These are phyloP conservation scores for Afroboletus lepidellus DNA, from an alignment of 1,284 basidiomycete genomes.

Conservation along the genomic window DNA sequence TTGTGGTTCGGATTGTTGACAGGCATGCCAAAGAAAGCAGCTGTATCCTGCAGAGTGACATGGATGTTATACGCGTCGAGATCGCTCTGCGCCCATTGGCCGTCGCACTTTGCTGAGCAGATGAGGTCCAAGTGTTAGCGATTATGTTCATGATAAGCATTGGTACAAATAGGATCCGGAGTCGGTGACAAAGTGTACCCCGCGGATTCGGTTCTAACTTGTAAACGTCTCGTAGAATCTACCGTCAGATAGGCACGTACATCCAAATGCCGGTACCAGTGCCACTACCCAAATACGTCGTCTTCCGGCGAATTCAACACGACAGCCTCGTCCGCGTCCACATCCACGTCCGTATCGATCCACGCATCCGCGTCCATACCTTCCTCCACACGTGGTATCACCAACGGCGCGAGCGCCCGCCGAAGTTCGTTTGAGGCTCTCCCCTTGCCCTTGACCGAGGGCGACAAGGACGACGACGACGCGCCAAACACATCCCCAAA, in stretches of 20 bases:
- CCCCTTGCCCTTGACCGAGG: neutral
- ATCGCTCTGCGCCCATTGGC: neutral
- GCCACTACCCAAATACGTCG: conserved; percentile 16
- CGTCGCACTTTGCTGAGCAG: neutral
- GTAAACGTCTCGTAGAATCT: no score
- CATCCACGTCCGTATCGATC: conserved; percentile 31
- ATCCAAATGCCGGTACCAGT: no score
- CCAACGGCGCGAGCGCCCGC: conserved; percentile 9
- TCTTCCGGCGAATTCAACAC: conserved; percentile 8
- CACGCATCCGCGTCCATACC: conserved; percentile 23
- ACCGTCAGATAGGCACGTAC: no score
- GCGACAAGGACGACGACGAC: neutral
- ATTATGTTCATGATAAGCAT: no score
- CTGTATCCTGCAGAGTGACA: neutral
- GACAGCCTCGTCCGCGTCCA: conserved; percentile 10
- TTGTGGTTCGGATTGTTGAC: no score
- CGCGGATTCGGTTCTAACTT: no score
- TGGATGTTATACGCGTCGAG: neutral
- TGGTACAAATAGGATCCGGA: no score
- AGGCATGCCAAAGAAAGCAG: neutral
- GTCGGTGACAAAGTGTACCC: no score
- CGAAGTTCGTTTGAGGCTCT: neutral
- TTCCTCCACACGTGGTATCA: conserved; percentile 10
- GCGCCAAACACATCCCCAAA: conserved; percentile 17
- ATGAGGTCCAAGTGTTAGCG: no score